These are phyloP conservation scores for Kodamaea alishanica DNA, from an alignment of 1,139 yeast genomes.

Conservation along the genomic window DNA sequence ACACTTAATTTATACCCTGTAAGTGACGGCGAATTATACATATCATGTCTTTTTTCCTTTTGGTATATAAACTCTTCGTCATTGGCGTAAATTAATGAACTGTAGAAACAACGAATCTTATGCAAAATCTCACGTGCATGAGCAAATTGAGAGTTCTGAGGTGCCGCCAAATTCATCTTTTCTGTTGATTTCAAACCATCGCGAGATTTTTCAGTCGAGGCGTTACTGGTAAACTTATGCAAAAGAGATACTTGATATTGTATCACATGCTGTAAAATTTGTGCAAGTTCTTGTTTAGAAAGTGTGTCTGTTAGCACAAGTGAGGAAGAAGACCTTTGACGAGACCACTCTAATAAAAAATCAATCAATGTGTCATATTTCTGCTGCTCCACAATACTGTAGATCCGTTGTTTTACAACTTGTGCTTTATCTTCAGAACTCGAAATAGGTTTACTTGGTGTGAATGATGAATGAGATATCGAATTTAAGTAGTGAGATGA, in stretches of 20 bases:
- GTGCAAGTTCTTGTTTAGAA: slow-evolving; percentile 22
- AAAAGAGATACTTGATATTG: slow-evolving; percentile 18
- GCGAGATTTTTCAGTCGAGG: slow-evolving; percentile 10
- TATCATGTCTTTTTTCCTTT: slow-evolving; percentile 15
- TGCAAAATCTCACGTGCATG: slow-evolving; percentile 14
- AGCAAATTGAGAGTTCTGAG: slow-evolving; percentile 8
- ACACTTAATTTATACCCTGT: slow-evolving; percentile 23
- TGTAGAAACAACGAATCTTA: slow-evolving; percentile 27
- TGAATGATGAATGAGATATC: slow-evolving; percentile 4
- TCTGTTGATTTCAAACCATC: slow-evolving; percentile 10
- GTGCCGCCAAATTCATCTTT: slow-evolving; percentile 4
- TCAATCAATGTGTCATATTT: slow-evolving; percentile 20
- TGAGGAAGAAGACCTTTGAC: slow-evolving; percentile 4
- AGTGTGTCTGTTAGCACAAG: slow-evolving; percentile 13
- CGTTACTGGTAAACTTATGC: slow-evolving; percentile 11
- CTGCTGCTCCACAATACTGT: slow-evolving; percentile 16
- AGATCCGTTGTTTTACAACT: slow-evolving; percentile 16
- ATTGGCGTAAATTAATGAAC: slow-evolving; percentile 23
- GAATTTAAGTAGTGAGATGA: slow-evolving; percentile 11
- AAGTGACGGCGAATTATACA: slow-evolving; percentile 17
- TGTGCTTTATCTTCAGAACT: not conserved
- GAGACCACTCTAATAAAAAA: slow-evolving; percentile 20
- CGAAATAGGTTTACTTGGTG: slow-evolving; percentile 2
- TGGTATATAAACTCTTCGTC: slow-evolving; percentile 22
- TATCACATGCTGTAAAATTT: slow-evolving; percentile 23